These are phyloP conservation scores for Dentipellis sp. DNA, from an alignment of 768 basidiomycete genomes.

Conservation along the genomic window DNA sequence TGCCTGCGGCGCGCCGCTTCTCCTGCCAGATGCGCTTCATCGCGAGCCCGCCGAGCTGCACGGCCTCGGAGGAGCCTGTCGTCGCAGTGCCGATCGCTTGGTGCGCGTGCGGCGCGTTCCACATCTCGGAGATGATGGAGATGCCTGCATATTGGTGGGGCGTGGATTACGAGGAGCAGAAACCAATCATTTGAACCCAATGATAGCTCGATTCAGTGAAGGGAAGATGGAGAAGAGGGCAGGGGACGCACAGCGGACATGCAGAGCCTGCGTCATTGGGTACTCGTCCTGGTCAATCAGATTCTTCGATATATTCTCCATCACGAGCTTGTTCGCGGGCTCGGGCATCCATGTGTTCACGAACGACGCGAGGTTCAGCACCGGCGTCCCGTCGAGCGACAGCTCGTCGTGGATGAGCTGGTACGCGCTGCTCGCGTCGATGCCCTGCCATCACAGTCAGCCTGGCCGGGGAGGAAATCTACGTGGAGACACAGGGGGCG, in stretches of 20 bases:
- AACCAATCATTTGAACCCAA: background rate
- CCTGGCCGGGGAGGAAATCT: background rate
- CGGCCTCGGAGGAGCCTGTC: constrained; percentile 62
- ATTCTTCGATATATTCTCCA: constrained; percentile 60
- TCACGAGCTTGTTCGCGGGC: constrained; percentile 42
- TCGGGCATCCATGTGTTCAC: constrained; percentile 59
- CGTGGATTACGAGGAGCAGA: constrained; percentile 19
- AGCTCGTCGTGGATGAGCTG: constrained; percentile 60
- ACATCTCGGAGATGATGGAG: constrained; percentile 55
- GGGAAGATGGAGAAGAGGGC: background rate
- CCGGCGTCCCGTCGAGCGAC: constrained; percentile 42
- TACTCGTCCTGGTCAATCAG: constrained; percentile 66
- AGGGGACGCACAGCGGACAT: constrained; percentile 5
- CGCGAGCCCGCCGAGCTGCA: constrained; percentile 65
- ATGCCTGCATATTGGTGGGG: constrained; percentile 36
- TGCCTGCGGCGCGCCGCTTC: constrained; percentile 55
- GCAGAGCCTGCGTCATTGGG: constrained; percentile 38
- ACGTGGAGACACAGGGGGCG: no score
- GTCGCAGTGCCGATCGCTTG: constrained; percentile 61
- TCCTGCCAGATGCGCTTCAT: constrained; percentile 68
- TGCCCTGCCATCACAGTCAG: constrained; percentile 31
- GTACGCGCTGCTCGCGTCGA: constrained; percentile 39
- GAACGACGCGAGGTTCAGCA: constrained; percentile 60
- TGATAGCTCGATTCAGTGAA: background rate
- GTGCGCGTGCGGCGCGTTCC: constrained; percentile 49